phyloP scores from a whole-genome alignment of 306 rosid species.

The Begonia fuchsioides region DNA sequence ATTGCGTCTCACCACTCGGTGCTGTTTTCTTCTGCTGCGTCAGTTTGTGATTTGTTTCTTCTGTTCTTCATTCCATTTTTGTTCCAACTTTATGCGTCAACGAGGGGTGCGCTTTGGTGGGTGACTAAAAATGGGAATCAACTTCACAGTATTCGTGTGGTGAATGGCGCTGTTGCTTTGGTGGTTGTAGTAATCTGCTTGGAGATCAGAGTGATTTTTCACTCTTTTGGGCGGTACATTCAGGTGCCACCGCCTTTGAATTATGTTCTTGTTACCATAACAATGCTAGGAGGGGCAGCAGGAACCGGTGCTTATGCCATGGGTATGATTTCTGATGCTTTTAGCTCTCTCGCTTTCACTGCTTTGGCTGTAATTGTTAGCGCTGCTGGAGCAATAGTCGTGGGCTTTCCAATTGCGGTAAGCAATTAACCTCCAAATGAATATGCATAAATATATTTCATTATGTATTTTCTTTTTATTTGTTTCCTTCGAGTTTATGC shows the following conservation, averaged over 20 bases:
- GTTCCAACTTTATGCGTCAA: constrained; percentile 75
- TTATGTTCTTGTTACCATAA: constrained; percentile 63
- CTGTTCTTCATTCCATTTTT: constrained; percentile 76
- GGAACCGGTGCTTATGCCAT: constrained; percentile 60
- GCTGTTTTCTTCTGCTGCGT: constrained; percentile 45
- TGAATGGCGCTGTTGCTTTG: constrained; percentile 66
- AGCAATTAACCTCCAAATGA: constrained; percentile 14
- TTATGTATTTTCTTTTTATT: too few species aligned
- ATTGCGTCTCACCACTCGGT: constrained; percentile 55
- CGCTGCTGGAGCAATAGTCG: constrained; percentile 72
- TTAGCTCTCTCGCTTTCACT: constrained; percentile 73
- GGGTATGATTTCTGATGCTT: constrained; percentile 80
- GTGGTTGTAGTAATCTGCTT: constrained; percentile 55
- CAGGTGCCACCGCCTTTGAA: constrained; percentile 86
- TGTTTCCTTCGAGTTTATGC: too few species aligned
- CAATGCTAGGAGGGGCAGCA: constrained; percentile 84
- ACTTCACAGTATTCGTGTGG: constrained; percentile 48
- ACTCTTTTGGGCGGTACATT: constrained; percentile 86
- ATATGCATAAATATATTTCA: background rate
- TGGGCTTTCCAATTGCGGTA: constrained; percentile 84
- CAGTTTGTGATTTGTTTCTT: constrained; percentile 55
- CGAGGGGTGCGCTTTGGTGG: constrained; percentile 94
- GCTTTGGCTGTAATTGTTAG: constrained; percentile 63
- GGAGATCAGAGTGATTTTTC: constrained; percentile 85
- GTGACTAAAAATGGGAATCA: constrained; percentile 42